Evolutionary conservation across 345 rosid genomes (phyloP).

Genomic region (Orychophragmus violaceus): DNA sequence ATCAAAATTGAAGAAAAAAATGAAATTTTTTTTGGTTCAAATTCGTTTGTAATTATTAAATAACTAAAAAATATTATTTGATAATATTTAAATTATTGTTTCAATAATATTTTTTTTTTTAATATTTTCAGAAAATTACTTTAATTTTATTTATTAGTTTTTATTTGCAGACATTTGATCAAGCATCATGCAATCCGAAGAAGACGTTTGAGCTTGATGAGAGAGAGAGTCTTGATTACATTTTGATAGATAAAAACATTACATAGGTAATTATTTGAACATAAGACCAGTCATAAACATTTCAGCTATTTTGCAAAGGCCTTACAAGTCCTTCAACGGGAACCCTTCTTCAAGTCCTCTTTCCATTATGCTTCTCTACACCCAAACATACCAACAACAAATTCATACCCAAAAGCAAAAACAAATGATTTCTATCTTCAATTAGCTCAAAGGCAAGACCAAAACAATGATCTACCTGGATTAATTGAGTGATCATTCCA

Average conservation of each 20-base stretch:
- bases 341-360: conserved; percentile 42
- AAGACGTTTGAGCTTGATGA: not conserved
- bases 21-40: too few species aligned
- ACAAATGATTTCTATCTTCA: not conserved
- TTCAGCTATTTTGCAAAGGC: not conserved
- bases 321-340: conserved; percentile 11
- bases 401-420: not conserved
- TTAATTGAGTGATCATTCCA: conserved; percentile 51
- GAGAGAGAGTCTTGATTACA: not conserved
- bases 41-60: too few species aligned
- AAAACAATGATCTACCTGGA: conserved; percentile 40
- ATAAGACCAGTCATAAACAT: not conserved
- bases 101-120: too few species aligned
- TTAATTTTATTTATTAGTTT: too few species aligned
- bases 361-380: conserved; percentile 47
- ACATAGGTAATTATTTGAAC: not conserved
- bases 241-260: not conserved
- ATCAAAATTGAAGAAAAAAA: too few species aligned
- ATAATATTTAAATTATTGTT: too few species aligned
- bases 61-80: too few species aligned
- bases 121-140: too few species aligned
- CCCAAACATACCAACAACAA: conserved; percentile 9
- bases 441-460: not conserved
- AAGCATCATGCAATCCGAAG: not conserved
- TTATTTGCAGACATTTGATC: too few species aligned